phyloP scores from a whole-genome alignment of 2,329 filamentous ascomycete genomes.

The Arthrobotrys sinensis region DNA sequence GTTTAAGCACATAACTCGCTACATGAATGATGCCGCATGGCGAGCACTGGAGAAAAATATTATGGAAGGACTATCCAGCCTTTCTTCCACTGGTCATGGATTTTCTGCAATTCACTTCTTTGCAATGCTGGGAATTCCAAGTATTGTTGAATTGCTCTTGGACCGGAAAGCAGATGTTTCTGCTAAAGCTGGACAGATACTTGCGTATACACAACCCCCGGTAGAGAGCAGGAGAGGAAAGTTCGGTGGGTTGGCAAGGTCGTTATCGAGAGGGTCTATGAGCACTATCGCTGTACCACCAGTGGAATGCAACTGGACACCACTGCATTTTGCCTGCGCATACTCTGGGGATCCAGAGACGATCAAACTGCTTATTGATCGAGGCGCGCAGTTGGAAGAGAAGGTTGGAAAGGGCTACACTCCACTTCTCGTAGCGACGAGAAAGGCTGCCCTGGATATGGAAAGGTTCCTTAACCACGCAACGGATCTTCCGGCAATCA shows the following conservation, averaged over 20 bases:
- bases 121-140: constrained; percentile 38
- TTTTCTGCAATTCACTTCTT: constrained; percentile 58
- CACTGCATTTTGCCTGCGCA: constrained; percentile 47
- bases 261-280: constrained; percentile 47
- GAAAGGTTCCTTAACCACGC: constrained; percentile 53
- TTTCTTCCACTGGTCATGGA: constrained; percentile 50
- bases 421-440: constrained; percentile 46
- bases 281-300: not conserved
- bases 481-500: constrained; percentile 40
- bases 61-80: constrained; percentile 45
- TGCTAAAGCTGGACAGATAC: constrained; percentile 38
- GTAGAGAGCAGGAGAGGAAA: constrained; percentile 39
- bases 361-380: constrained; percentile 36
- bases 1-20: constrained; percentile 40
- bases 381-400: constrained; percentile 40
- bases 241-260: constrained; percentile 47
- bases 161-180: constrained; percentile 48
- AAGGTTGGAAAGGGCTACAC: constrained; percentile 53
- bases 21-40: constrained; percentile 55
- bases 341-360: constrained; percentile 53
- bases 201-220: constrained; percentile 41
- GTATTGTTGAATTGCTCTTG: constrained; percentile 39
- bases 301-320: constrained; percentile 29
- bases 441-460: constrained; percentile 58
- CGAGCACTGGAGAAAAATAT: constrained; percentile 46